Evolutionary conservation across 495 filamentous ascomycete species (phyloP), one percentile per base, ranked within the genome.

Genomic region (Xylaria acuta): DNA sequence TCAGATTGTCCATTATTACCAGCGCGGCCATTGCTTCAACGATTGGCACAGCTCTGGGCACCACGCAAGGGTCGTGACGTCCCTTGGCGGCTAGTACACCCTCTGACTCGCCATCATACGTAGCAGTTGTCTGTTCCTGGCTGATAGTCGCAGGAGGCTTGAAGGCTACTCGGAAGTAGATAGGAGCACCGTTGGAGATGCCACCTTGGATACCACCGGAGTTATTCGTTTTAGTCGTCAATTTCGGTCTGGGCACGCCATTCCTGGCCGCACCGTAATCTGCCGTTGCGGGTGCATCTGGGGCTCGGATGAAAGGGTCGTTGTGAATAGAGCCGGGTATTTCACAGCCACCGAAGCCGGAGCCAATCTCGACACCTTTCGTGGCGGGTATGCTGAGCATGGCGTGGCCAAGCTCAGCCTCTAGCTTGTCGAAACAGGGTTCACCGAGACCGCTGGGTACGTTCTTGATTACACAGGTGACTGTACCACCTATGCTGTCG

Each of bases 361-460:
- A 97, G 64, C 97, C 96, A 76, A 99, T 91, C 77, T 98, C 95
- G 82, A 99, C 98, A 65, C 92, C 95, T 82, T 99, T 99, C 30
- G 95, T 97, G 7, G 96, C 96, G 14, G 96, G 97, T 79, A 99
- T 97, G 80, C 91, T 94, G 74, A 99, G 90, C 96, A 99, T 98
- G 36, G 94, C 96, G 76, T 98, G 96, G 43, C 91, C 97, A 36
- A 99, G 89, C 82, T 90, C 91, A 27, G 96, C 96, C 82, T 99
- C 96, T 41, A 99, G 87, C 85, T 98, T 98, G 80, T 97, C 94
- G 83, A 99, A 99, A 81, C 90, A 92, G 8, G 96, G 96, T 86
- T 99, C 96, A 49, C 96, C 96, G 3, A 99, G 87, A 1, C 96
- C 97, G 64, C 88, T 87, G 22, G 96, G 96, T 3, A 91, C 89